phyloP scores from a whole-genome alignment of 2,329 filamentous ascomycete genomes.

The Cryphonectria carpinicola region DNA sequence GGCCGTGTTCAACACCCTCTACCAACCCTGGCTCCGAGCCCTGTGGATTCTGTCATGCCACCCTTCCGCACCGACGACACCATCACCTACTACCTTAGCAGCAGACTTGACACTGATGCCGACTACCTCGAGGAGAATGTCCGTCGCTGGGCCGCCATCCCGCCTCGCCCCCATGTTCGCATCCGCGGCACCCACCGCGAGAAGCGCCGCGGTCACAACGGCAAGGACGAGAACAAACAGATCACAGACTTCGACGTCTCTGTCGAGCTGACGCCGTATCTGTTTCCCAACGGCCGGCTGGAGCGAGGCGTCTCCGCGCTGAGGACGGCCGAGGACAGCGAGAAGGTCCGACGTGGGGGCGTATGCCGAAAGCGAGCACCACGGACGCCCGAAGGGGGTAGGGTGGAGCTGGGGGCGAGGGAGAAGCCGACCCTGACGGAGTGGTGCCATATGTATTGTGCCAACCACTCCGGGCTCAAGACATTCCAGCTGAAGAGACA shows the following conservation, averaged over 20 bases:
- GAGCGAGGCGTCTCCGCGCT: conserved; percentile 48
- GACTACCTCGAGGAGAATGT: conserved; percentile 50
- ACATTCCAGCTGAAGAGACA: conserved; percentile 55
- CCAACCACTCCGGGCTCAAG: conserved; percentile 60
- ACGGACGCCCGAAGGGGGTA: conserved; percentile 44
- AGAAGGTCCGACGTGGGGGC: conserved; percentile 68
- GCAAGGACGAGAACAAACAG: conserved; percentile 50
- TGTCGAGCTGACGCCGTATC: conserved; percentile 62
- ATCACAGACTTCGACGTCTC: conserved; percentile 64
- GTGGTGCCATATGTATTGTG: conserved; percentile 73
- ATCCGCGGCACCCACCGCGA: conserved; percentile 58
- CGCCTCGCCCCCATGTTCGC: conserved; percentile 57
- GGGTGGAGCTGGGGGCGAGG: conserved; percentile 46
- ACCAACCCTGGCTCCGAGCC: conserved; percentile 16
- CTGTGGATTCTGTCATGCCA: conserved; percentile 27
- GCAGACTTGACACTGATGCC: conserved; percentile 49
- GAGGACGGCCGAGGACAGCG: conserved; percentile 59
- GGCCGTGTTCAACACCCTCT: conserved; percentile 28
- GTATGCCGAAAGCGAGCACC: conserved; percentile 57
- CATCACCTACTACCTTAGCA: conserved; percentile 45
- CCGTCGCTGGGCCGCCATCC: conserved; percentile 46
- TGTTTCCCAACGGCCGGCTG: conserved; percentile 51
- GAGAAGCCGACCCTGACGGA: conserved; percentile 50
- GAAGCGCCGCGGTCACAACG: conserved; percentile 44
- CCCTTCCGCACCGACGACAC: conserved; percentile 22